phyloP scores from a whole-genome alignment of 176 grass and related monocot species.

The Triticum turgidum region DNA sequence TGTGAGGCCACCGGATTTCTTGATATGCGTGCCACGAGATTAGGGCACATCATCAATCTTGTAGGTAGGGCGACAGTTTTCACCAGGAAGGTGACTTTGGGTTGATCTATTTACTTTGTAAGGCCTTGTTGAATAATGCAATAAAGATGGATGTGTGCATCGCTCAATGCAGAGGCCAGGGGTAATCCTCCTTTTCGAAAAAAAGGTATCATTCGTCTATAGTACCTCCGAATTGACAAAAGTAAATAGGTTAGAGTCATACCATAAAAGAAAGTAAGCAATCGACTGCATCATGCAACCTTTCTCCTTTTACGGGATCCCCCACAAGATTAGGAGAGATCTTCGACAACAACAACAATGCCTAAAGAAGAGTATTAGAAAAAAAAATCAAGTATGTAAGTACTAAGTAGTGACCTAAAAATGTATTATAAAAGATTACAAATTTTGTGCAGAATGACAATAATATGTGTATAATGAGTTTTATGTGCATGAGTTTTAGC shows the following conservation, averaged over 20 bases:
- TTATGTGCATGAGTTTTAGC: neutral
- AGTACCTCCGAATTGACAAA: neutral
- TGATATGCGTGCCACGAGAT: too few relatives aligned
- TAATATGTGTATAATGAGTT: neutral
- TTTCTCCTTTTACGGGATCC: constrained; percentile 16
- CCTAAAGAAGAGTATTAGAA: constrained; percentile 17
- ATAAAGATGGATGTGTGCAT: too few relatives aligned
- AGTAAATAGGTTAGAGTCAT: neutral
- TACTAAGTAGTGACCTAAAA: neutral
- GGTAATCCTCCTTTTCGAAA: too few relatives aligned
- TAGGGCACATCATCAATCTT: too few relatives aligned
- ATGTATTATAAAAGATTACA: neutral
- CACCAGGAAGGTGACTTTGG: too few relatives aligned
- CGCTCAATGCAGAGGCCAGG: too few relatives aligned
- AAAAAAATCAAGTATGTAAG: neutral
- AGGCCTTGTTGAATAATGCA: too few relatives aligned
- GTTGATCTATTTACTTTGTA: too few relatives aligned
- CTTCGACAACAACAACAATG: constrained; percentile 36
- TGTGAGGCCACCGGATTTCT: too few relatives aligned
- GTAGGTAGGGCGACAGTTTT: too few relatives aligned
- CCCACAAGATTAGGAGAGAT: constrained; percentile 28
- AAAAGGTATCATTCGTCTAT: too few relatives aligned
- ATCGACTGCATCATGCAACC: constrained; percentile 37
- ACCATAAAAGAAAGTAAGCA: constrained; percentile 46
- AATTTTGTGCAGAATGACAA: neutral